Evolutionary conservation across 1,284 basidiomycete genomes (phyloP).

Genomic region (Mycosarcoma mackinlayi): DNA sequence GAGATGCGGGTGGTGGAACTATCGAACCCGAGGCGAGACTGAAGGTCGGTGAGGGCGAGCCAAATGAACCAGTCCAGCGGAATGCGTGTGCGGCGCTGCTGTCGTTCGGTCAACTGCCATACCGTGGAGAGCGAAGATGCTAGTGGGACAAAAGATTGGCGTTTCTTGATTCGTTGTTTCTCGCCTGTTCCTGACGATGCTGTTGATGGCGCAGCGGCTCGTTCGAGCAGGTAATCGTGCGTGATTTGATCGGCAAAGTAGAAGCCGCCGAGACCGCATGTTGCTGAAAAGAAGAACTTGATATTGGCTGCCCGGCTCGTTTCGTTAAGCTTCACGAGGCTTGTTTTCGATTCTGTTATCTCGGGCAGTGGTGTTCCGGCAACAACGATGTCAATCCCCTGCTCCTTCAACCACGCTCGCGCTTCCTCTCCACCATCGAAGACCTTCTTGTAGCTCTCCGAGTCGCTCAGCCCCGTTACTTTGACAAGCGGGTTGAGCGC

Average conservation of each 20-base stretch:
- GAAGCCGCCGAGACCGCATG: conserved; percentile 91
- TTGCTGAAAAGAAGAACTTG: conserved; percentile 83
- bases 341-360: neutral
- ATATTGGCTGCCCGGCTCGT: conserved; percentile 73
- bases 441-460: conserved; percentile 20
- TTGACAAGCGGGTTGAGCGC: conserved; percentile 90
- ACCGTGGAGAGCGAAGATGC: conserved; percentile 71
- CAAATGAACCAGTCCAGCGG: conserved; percentile 40
- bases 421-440: conserved; percentile 32
- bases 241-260: conserved; percentile 90
- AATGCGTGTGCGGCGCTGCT: conserved; percentile 15
- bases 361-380: conserved; percentile 24
- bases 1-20: neutral
- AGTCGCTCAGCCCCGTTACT: conserved; percentile 72
- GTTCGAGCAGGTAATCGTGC: conserved; percentile 86
- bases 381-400: conserved; percentile 67
- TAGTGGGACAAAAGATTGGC: conserved; percentile 77
- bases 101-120: conserved; percentile 73
- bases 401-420: conserved; percentile 70
- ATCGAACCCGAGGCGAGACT: neutral
- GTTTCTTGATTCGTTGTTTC: conserved; percentile 74
- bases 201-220: conserved; percentile 6
- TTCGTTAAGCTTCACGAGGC: conserved; percentile 80
- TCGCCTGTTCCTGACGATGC: conserved; percentile 15
- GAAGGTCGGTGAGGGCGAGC: conserved; percentile 26